Evolutionary conservation across 352 stramenopile genomes (phyloP), one percentile per base, ranked within the genome.

Genomic region (Globisporangium canariense): DNA sequence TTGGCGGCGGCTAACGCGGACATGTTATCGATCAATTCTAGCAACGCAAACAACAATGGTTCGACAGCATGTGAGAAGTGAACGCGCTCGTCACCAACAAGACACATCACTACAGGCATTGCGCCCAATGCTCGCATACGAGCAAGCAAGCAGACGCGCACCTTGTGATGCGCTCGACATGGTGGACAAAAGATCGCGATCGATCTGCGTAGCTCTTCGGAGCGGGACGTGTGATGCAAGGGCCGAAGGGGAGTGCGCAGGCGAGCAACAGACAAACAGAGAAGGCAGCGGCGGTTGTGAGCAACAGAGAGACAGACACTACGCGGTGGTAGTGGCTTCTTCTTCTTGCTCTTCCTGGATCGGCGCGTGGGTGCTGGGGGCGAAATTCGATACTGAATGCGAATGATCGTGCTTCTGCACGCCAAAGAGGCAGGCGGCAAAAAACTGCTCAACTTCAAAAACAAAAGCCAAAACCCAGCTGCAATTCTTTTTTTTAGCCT

Each of bases 11-110:
- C 16, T 10, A 64, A 18, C 20, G 55, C 56, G 16, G 50, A 36
- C 36, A 63, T 63, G 63, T 59, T 60, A 22, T 41, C 60, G 56
- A 68, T 64, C 52, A 58, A 20, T 46, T 58, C 52, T 58, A 45
- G 10, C 16, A 10, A 4, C 18, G 38, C 32, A 46, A 10, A 28
- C 50, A 30, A 7, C 30, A 58, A 20, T 9, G 18, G 28, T 22
- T 30, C 8, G 0, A 46, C 18, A 49, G 36, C 6, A 20, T 34
- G 38, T 28, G 40, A 50, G 38, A 32, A 56, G 25, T n/a, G 46
- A 51, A 22, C 40, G 18, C n/a, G 20, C 4, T 36, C 32, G 7
- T 36, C 32, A 36, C 20, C 22, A 22, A 10, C 9, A n/a, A 6
- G 18, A 52, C 28, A 51, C 38, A 40, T 36, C 53, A 3, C 34